Evolutionary conservation across 768 basidiomycete genomes (phyloP).

Genomic region (Gymnopilus junonius): DNA sequence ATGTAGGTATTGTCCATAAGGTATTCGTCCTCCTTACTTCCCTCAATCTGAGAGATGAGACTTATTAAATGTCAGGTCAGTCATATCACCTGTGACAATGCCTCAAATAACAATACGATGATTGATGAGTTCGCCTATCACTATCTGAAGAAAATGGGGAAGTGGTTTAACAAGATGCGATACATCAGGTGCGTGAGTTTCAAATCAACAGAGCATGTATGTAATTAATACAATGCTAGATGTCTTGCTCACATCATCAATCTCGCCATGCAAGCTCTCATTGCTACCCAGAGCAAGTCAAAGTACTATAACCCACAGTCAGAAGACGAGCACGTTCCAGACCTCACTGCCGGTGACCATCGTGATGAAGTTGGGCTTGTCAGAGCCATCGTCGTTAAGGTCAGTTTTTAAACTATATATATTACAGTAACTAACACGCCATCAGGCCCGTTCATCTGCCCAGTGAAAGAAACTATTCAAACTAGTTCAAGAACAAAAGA

Average conservation of each 20-base stretch:
- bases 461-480: conserved; percentile 24
- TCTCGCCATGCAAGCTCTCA: conserved; percentile 14
- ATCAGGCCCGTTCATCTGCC: conserved; percentile 21
- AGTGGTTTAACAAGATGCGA: background rate
- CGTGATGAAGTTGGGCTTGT: conserved; percentile 21
- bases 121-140: conserved; percentile 7
- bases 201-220: background rate
- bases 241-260: conserved; percentile 20
- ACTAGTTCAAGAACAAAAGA: conserved; percentile 8
- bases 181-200: conserved; percentile 15
- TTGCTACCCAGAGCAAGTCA: conserved; percentile 16
- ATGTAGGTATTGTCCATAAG: background rate
- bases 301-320: conserved; percentile 12
- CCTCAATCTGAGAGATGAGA: background rate
- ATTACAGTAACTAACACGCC: too few species aligned
- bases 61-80: background rate
- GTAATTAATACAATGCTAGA: background rate
- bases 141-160: conserved; percentile 2
- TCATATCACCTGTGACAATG: conserved; percentile 4
- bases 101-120: conserved; percentile 14
- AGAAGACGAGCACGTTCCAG: background rate
- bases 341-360: background rate
- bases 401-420: too few species aligned
- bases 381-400: conserved; percentile 16
- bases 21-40: background rate